Base-by-base conservation (phyloP, 805 yeast species). In the Kregervanrija delftensis region DNA sequence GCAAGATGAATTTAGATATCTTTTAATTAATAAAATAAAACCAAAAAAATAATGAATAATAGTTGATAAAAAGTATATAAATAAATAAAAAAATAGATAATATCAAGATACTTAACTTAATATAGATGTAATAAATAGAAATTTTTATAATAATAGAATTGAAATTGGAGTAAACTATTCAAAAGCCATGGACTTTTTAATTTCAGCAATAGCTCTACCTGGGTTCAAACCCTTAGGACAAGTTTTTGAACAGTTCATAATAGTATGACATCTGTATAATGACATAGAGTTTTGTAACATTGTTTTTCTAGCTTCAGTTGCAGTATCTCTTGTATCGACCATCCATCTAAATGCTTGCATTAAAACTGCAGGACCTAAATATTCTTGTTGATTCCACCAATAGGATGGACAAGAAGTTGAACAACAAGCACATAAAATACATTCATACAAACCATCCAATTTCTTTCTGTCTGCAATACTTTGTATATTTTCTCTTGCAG, bases 361-460 rank as follows among this genome's bases (percentile, higher is more conserved):
- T 67, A 93, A 78, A 44, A 93, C 98, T 30, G 99, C 99, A 22
- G 99, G 99, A 46, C 99, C 99, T 58, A 93, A 74, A 71, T 93
- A 93, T 74, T 93, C 95, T 71, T 90, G 96, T 73, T 88, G 96
- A 73, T 93, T 93, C 99, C 99, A 93, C 99, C 99, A 93, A 78
- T 93, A 93, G 3, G 98, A 90, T 44, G 99, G 99, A 74, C 99
- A 93, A 14, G 98, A 83, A 42, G 99, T 93, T 33, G 97, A 90
- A 71, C 99, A 91, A 72, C 99, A 90, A 10, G 99, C 99, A 74
- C 99, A 91, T 64, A 91, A 74, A 60, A 91, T 91, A 76, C 99
- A 91, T 72, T 91, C 98, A 72, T 91, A 91, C 56, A 93, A 72
- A 46, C 99, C 99, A 67, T 93, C 98, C 63, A 91, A 77, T 72